Conservation (phyloP, 176 grass and related monocot species). For the Thinopyrum elongatum region DNA sequence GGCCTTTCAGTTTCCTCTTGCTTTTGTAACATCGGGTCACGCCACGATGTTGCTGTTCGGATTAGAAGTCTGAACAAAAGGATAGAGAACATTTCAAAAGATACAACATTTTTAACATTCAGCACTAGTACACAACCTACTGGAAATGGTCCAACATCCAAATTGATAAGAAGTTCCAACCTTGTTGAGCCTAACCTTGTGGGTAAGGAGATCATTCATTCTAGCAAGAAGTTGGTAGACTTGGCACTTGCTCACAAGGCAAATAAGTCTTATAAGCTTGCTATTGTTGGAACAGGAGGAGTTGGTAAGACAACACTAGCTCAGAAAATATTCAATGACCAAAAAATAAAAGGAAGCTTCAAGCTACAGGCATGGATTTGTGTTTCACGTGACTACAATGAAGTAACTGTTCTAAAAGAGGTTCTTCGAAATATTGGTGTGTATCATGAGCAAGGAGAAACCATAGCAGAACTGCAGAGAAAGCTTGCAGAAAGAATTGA, state of each 20-base stretch:
- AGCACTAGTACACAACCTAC: not conserved
- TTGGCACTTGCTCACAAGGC: not conserved
- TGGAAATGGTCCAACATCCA: not conserved
- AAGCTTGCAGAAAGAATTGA: not conserved
- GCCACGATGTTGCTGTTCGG: not conserved
- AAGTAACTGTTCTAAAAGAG: not conserved
- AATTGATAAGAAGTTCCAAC: not conserved
- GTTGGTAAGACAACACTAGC: constrained; percentile 51
- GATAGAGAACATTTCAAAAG: not conserved
- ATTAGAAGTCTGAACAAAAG: not conserved
- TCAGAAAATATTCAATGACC: constrained; percentile 37
- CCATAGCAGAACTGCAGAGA: not conserved
- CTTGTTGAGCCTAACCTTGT: constrained; percentile 37
- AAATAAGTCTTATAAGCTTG: not conserved
- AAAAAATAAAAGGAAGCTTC: constrained; percentile 12
- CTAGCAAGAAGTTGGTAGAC: not conserved
- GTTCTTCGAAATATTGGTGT: not conserved
- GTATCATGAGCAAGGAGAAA: not conserved
- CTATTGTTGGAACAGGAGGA: constrained; percentile 35
- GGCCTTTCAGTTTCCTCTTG: not conserved
- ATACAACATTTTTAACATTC: not conserved
- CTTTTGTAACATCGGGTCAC: not conserved
- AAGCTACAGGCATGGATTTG: constrained; percentile 22
- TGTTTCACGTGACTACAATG: constrained; percentile 12
- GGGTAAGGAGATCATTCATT: not conserved